Evolutionary conservation across 306 rosid species (phyloP).

Genomic region (Quercus mongolica): DNA sequence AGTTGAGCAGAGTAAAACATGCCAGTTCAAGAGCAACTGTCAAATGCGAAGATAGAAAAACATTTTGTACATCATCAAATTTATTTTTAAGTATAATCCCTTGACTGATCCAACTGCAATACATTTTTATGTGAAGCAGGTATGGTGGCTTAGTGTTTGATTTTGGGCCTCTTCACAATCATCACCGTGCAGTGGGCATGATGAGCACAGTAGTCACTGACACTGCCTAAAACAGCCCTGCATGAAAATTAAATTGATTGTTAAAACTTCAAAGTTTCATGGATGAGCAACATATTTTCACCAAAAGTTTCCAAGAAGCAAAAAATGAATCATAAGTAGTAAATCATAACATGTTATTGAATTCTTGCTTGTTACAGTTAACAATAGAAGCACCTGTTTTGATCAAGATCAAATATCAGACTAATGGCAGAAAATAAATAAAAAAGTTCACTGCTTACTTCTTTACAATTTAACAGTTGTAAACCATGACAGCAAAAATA

Average conservation of each 20-base stretch:
- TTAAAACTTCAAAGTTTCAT: background rate
- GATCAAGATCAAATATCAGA: background rate
- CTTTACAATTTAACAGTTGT: background rate
- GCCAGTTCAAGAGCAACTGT: no score
- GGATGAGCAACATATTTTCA: no score
- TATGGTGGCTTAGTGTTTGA: slow-evolving; percentile 23
- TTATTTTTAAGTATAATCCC: background rate
- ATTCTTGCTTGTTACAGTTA: background rate
- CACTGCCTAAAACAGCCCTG: slow-evolving; percentile 80
- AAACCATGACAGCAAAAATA: background rate
- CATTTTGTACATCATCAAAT: background rate
- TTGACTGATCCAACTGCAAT: background rate
- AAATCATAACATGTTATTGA: no score
- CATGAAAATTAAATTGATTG: background rate
- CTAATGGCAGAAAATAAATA: background rate
- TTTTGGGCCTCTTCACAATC: slow-evolving; percentile 80
- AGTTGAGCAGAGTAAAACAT: no score
- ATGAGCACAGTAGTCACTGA: slow-evolving; percentile 81
- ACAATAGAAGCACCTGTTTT: background rate
- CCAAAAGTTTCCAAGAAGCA: no score
- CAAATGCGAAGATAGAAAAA: no score
- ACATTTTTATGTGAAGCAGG: background rate
- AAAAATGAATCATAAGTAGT: no score
- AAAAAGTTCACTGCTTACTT: no score
- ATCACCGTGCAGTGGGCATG: slow-evolving; percentile 76